A percentile compares a stretch with the other conserved stretches of the same genome.
phyloP scores from a whole-genome alignment of 768 basidiomycete species.

The Amanita phalloides region DNA sequence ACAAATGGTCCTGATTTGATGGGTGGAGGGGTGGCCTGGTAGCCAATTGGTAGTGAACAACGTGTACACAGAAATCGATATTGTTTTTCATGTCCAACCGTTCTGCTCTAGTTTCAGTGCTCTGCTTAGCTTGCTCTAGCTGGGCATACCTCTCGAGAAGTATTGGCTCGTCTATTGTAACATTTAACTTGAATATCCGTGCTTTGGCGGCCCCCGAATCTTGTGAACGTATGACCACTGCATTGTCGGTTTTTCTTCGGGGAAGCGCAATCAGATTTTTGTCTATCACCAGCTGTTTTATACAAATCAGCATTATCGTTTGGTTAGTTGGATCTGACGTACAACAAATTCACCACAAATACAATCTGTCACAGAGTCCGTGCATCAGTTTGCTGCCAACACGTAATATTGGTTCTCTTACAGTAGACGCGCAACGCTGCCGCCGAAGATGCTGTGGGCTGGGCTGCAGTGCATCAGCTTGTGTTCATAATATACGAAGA shows the following conservation, averaged over 20 bases:
- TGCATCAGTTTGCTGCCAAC: not conserved
- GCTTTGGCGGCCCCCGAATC: constrained; percentile 47
- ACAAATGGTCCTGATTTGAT: constrained; percentile 67
- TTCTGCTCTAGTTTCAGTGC: constrained; percentile 22
- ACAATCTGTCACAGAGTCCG: constrained; percentile 42
- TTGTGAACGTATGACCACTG: constrained; percentile 71
- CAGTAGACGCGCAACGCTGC: constrained; percentile 77
- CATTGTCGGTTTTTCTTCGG: constrained; percentile 64
- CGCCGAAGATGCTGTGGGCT: constrained; percentile 69
- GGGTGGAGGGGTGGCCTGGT: constrained; percentile 72
- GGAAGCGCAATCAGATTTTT: constrained; percentile 60
- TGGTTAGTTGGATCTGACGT: constrained; percentile 17
- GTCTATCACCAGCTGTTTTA: constrained; percentile 67
- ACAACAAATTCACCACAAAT: constrained; percentile 85
- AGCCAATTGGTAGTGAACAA: constrained; percentile 59
- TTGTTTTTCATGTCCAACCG: constrained; percentile 66
- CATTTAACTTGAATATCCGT: constrained; percentile 82
- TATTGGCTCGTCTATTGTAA: constrained; percentile 53
- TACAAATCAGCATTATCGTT: not conserved
- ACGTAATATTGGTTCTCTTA: constrained; percentile 23
- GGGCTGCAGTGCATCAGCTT: constrained; percentile 33
- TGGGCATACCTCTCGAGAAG: constrained; percentile 64
- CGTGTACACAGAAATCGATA: constrained; percentile 62
- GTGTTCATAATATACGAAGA: not conserved
- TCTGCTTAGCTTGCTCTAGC: not conserved